Evolutionary conservation across 352 stramenopile species (phyloP).

Genomic region (Discostella stelligera): DNA sequence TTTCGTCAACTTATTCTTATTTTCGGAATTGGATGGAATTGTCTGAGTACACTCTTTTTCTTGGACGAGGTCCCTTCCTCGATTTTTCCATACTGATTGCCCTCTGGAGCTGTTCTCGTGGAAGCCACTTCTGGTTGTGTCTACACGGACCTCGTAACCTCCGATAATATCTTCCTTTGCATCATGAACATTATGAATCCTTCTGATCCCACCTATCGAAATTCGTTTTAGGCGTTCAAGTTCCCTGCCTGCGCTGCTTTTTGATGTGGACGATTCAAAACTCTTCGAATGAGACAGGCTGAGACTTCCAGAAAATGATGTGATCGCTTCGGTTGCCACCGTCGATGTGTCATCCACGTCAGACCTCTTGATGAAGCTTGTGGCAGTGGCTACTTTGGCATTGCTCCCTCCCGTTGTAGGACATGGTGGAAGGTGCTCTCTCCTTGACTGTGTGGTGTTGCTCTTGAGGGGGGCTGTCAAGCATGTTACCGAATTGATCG

Average conservation of each 20-base stretch:
- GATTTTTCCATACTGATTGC: not conserved
- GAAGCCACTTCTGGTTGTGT: not conserved
- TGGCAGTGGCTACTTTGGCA: not conserved
- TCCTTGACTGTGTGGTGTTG: not conserved
- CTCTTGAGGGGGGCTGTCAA: not conserved
- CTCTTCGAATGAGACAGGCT: slow-evolving; percentile 8
- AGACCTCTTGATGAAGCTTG: not conserved
- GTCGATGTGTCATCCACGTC: not conserved
- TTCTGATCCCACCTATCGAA: slow-evolving; percentile 3
- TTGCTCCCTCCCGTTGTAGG: slow-evolving; percentile 1
- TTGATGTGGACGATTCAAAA: slow-evolving; percentile 2
- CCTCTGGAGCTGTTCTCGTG: not conserved
- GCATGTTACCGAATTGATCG: not conserved
- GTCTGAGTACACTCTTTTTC: not conserved
- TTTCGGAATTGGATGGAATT: not conserved
- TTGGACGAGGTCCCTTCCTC: slow-evolving; percentile 1
- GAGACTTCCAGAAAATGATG: not conserved
- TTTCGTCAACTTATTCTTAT: too few relatives aligned
- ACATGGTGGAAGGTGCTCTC: not conserved
- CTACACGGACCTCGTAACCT: not conserved
- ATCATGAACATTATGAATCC: not conserved
- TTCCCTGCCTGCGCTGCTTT: not conserved
- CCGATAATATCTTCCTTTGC: not conserved
- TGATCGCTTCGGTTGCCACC: not conserved
- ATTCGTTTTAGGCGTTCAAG: slow-evolving; percentile 13